Base-by-base conservation (phyloP, 2,329 filamentous ascomycete species). In the Cryoendolithus antarcticus region DNA sequence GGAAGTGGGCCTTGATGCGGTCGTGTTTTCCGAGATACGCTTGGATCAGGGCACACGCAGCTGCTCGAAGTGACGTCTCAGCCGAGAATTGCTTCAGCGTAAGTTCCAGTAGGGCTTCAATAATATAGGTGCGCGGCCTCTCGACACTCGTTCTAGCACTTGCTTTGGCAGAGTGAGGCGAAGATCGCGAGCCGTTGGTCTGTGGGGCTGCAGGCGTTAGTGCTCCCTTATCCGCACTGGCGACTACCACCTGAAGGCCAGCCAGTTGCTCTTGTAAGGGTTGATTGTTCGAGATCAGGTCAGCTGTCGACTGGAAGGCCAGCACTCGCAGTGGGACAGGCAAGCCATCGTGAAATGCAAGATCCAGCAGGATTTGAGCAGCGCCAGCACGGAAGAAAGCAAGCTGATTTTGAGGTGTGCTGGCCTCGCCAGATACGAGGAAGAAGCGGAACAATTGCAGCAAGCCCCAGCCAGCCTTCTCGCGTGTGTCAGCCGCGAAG, bases 381-480 rank as follows among this genome's bases (percentile, higher is more conserved):
- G 93, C 71, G 7, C 83, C 83, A 58, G 85, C 77, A 46, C 86
- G 81, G 72, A 83, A 88, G 51, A 94, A 93, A 5, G 84, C 78
- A 36, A 72, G 70, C 60, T 96, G 91, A 53, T 96, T 98, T 46
- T 82, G 77, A 27, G 75, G 66, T 2, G 86, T 93, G 32, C 83
- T 83, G 36, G 79, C 67, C 27, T 85, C 85, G n/a, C 89, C 86
- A 30, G 74, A 71, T 6, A 82, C 74, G 13, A 98, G 68, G 56
- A 98, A 95, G 42, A 96, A 69, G 49, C 86, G 80, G 43, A 95
- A 71, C 12, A 98, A 80, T 30, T 83, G 84, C 35, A 96, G 67
- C 32, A 95, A 71, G 31, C 89, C 91, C 70, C 91, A 95, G 8
- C 93, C 70, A 54, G 95, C 96, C 56, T 91, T 86, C 41, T 91